phyloP scores from a whole-genome alignment of 73 alveolate genomes.

The Breviolum minutum region DNA sequence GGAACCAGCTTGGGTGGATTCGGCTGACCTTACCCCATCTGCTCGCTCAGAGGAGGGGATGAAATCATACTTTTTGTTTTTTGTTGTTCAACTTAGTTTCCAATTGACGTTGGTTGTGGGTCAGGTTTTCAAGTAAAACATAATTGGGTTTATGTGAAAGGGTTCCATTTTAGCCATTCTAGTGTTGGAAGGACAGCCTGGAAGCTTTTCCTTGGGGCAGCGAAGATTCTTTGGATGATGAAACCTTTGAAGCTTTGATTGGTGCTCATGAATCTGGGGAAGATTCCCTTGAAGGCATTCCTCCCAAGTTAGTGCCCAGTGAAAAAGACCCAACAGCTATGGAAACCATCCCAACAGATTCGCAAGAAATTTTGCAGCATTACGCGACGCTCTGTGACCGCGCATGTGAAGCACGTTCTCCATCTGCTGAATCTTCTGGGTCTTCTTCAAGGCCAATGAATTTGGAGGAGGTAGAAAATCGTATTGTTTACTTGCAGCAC shows the following conservation, averaged over 20 bases:
- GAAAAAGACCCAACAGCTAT: not conserved
- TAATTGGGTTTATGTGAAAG: not conserved
- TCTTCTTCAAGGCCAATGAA: not conserved
- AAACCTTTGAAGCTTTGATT: not conserved
- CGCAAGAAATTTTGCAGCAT: too few species aligned
- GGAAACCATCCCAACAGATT: not conserved
- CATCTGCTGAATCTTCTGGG: not conserved
- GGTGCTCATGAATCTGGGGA: not conserved
- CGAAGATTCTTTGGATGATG: not conserved
- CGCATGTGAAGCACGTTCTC: not conserved
- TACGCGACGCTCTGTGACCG: not conserved
- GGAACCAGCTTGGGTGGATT: not conserved
- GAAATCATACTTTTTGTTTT: not conserved
- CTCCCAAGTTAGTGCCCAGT: not conserved
- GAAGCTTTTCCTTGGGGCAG: not conserved
- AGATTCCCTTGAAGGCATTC: not conserved
- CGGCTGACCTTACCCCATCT: not conserved
- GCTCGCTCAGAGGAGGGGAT: not conserved
- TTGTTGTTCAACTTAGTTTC: not conserved
- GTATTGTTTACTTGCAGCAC: not conserved
- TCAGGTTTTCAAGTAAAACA: too few species aligned
- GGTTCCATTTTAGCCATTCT: not conserved
- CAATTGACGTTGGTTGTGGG: too few species aligned
- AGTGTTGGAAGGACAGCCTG: not conserved
- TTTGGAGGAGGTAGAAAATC: not conserved